Base-by-base conservation (phyloP, 164 flowering plant species). In the Umbilicus rupestris region DNA sequence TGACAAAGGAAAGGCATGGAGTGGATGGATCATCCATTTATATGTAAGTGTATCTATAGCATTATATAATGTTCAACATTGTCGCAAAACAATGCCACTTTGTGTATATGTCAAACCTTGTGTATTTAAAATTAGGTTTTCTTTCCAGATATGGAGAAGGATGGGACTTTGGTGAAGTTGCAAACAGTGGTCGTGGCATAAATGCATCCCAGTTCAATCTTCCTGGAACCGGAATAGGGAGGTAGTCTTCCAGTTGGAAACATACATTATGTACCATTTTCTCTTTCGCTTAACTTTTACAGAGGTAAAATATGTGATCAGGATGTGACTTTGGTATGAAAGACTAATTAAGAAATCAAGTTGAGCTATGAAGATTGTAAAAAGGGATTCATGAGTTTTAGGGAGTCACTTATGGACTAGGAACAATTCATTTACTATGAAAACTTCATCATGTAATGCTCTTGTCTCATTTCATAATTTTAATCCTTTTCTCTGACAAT, bases 141-240 rank as follows among this genome's bases (percentile, higher is more conserved):
- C 15, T 64, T 44, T 49, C 1, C 66, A 94, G 98, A 74, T 94
- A 94, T 75, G 97, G 98, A 57, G 97, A 90, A 84, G 97, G 98
- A 62, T 94, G 98, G 98, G 93, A 94, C 75, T 94, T 90, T 80
- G 98, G 97, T 67, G 98, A 94, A 80, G 96, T 90, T 73, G 87
- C 93, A 55, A 81, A 86, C 33, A 89, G 87, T 84, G 91, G 86
- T 11, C 96, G 96, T 66, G 98, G 98, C 42, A 52, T 89, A 66
- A 94, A 90, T 83, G 97, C 98, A 67, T 94, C 97, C 46, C 98
- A 94, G 66, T 81, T 82, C 70, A 94, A 94, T 82, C 72, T 94
- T 66, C 63, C 66, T 77, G 93, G 91, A 70, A 85, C 90, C 68
- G 87, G 92, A 66, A 89, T 94, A 64, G 98, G 98, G 65, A 94